Conservation (phyloP, 2,329 filamentous ascomycete species). For the Myriosclerotinia duriaeana region DNA sequence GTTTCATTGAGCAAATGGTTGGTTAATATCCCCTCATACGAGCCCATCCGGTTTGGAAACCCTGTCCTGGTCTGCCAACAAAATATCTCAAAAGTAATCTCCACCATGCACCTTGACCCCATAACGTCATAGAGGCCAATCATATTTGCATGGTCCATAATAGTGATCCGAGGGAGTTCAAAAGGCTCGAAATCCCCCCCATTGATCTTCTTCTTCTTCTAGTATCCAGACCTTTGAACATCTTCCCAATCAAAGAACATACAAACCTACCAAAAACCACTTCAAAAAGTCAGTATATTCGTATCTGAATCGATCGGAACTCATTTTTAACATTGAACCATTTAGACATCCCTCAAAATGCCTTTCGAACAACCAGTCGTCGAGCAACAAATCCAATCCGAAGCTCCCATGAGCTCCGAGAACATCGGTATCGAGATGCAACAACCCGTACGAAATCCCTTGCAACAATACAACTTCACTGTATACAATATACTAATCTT, state of each 20-base stretch:
- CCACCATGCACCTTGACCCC: slow-evolving; percentile 10
- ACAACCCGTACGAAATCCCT: slow-evolving; percentile 35
- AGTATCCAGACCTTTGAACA: not conserved
- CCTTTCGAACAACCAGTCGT: slow-evolving; percentile 33
- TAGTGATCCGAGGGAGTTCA: slow-evolving; percentile 11
- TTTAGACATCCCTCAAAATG: slow-evolving; percentile 30
- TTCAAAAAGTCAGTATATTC: not conserved
- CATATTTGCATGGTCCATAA: not conserved
- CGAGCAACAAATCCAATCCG: slow-evolving; percentile 37
- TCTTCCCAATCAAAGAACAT: not conserved
- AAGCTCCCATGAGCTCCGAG: slow-evolving; percentile 35
- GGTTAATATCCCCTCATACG: not conserved
- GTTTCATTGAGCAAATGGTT: not conserved
- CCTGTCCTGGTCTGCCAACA: slow-evolving; percentile 15
- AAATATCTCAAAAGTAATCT: slow-evolving; percentile 8
- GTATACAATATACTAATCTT: slow-evolving; percentile 12
- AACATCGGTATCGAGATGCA: slow-evolving; percentile 31
- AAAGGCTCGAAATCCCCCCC: slow-evolving; percentile 7
- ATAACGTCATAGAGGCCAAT: slow-evolving; percentile 13
- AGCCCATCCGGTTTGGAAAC: not conserved
- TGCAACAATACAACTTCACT: not conserved
- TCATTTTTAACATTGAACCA: not conserved
- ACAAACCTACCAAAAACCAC: not conserved
- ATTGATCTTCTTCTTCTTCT: not conserved
- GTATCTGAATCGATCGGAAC: not conserved